These are phyloP conservation scores for Aureobasidium lini DNA, from an alignment of 2,329 filamentous ascomycete species.

Conservation along the genomic window DNA sequence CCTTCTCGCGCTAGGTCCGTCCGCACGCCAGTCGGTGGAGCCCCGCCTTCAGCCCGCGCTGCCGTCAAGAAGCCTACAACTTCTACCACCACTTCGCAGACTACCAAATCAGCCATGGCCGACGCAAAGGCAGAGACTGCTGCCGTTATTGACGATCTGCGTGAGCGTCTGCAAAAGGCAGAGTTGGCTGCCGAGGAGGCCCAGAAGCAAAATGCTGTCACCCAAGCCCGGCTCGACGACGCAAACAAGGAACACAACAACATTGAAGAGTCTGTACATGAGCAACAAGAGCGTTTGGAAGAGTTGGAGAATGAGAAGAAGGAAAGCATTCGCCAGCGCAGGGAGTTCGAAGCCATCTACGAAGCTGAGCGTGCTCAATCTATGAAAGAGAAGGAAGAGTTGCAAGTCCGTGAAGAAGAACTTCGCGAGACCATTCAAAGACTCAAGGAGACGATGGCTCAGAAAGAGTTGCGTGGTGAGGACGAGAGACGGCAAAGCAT, in stretches of 20 bases:
- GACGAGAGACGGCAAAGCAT: slow-evolving; percentile 47
- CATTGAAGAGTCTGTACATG: slow-evolving; percentile 80
- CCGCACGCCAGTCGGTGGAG: slow-evolving; percentile 40
- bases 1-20: slow-evolving; percentile 49
- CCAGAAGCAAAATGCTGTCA: slow-evolving; percentile 74
- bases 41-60: slow-evolving; percentile 66
- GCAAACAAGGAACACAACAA: slow-evolving; percentile 73
- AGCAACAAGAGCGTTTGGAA: slow-evolving; percentile 77
- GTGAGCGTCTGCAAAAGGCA: slow-evolving; percentile 71
- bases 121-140: slow-evolving; percentile 73
- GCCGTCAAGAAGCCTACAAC: slow-evolving; percentile 51
- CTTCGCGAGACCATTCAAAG: slow-evolving; percentile 85
- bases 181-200: slow-evolving; percentile 59
- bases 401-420: slow-evolving; percentile 76
- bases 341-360: slow-evolving; percentile 88
- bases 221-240: slow-evolving; percentile 82
- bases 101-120: slow-evolving; percentile 34
- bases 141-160: slow-evolving; percentile 73
- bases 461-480: slow-evolving; percentile 55
- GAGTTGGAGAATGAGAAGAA: slow-evolving; percentile 75
- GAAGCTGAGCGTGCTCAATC: slow-evolving; percentile 82
- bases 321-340: slow-evolving; percentile 72
- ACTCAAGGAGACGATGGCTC: slow-evolving; percentile 79
- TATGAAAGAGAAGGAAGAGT: slow-evolving; percentile 87
- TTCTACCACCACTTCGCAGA: slow-evolving; percentile 13